Base-by-base conservation (phyloP, 306 rosid species). In the Vigna hirtella region DNA sequence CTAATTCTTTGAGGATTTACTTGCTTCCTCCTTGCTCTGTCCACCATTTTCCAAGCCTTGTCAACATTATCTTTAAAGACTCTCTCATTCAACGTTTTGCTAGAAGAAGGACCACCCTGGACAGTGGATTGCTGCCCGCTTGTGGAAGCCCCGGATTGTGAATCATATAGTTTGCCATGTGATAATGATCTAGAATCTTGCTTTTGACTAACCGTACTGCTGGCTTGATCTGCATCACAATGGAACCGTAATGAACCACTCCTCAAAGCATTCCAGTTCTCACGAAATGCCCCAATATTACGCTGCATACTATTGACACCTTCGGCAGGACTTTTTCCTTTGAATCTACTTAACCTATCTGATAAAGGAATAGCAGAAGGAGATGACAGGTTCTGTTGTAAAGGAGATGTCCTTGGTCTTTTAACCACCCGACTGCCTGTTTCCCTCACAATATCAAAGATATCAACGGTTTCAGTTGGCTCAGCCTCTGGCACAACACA, bases 41-140 rank as follows among this genome's bases (percentile, higher is more conserved):
- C 83, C 89, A 91, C 56, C 97, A 90, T 94, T 82, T 86, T 86
- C 98, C 98, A 91, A 42, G 98, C 98, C 87, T 81, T 88, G 43
- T 85, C 79, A 22, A 81, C 78, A 83, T 87, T 90, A 83, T 87
- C 91, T 52, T 50, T 16, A 17, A 59, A 66, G 74, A 58, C 67
- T 80, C 65, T 45, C 69, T 73, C 73, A 66, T 14, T 57, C 20
- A 2, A 12, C 42, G 9, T 50, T 42, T 32, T 70, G 47, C 49
- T 48, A 63, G 80, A 63, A 63, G 80, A 63, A 49, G 70, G 50
- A 9, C 72, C 77, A 43, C 70, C 85, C 52, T 40, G 86, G 75
- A 30, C 76, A 13, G 70, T 26, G 1, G 79, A 76, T n/a, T 71
- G 88, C 77, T 67, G 88, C 76, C 18, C 48, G 81, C 86, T 76